Conservation (phyloP, 1,284 basidiomycete species). For the Fomitopsis schrenkii region DNA sequence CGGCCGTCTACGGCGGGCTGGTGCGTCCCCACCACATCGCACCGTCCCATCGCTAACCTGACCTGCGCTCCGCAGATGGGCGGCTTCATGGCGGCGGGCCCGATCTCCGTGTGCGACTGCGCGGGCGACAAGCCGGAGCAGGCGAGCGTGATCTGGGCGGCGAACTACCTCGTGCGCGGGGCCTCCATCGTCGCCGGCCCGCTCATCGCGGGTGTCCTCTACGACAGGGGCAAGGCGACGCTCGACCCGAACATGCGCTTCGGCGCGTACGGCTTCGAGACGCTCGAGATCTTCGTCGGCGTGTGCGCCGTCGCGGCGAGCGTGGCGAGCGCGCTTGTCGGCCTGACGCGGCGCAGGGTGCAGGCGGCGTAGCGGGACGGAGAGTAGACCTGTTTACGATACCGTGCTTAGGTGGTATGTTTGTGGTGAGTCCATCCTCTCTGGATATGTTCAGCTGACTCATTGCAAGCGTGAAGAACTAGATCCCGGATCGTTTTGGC, state of each 20-base stretch:
- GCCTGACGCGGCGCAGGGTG: slow-evolving; percentile 8
- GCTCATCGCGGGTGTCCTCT: slow-evolving; percentile 20
- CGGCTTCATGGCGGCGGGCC: slow-evolving; percentile 22
- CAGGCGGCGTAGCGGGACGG: neutral
- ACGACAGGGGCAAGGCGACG: slow-evolving; percentile 14
- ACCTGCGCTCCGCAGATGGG: slow-evolving; percentile 16
- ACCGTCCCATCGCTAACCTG: neutral
- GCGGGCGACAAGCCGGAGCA: slow-evolving; percentile 20
- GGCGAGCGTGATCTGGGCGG: slow-evolving; percentile 20
- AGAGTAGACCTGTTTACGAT: too few species aligned
- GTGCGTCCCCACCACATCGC: slow-evolving; percentile 9
- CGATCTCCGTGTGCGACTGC: slow-evolving; percentile 21
- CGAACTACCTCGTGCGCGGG: slow-evolving; percentile 20
- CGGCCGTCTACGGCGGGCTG: slow-evolving; percentile 22
- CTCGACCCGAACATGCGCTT: slow-evolving; percentile 5
- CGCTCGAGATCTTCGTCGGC: slow-evolving; percentile 25
- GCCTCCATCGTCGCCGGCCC: slow-evolving; percentile 22
- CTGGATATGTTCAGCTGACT: too few species aligned
- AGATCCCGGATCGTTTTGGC: too few species aligned
- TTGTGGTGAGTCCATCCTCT: too few species aligned
- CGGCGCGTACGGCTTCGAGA: slow-evolving; percentile 20
- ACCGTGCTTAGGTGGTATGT: too few species aligned
- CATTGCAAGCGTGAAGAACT: too few species aligned
- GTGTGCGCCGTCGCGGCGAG: slow-evolving; percentile 19
- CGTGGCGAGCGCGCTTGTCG: slow-evolving; percentile 16